These are phyloP conservation scores for Jaltomata sinuosa DNA, from an alignment of 257 asterid genomes.

Conservation along the genomic window DNA sequence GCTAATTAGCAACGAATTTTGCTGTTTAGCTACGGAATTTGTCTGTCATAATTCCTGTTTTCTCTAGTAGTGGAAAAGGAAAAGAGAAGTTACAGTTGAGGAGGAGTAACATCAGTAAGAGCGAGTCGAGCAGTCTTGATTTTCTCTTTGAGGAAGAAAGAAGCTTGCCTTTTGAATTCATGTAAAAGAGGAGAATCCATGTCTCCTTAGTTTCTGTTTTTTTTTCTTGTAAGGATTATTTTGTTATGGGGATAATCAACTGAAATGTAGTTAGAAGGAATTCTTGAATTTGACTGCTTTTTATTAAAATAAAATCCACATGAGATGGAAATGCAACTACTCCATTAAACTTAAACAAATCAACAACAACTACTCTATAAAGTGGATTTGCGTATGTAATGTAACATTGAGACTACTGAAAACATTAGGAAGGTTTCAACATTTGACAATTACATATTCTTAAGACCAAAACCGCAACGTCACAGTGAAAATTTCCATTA, in stretches of 20 bases:
- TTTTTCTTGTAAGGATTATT: not conserved
- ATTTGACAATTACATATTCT: slow-evolving; percentile 1
- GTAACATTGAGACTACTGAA: not conserved
- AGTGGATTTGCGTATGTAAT: slow-evolving; percentile 25
- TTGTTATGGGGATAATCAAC: not conserved
- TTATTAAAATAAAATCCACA: not conserved
- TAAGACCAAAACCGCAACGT: not conserved
- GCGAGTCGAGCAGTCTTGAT: slow-evolving; percentile 78
- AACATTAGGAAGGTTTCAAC: not conserved
- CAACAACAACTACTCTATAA: slow-evolving; percentile 19
- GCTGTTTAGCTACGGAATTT: not conserved
- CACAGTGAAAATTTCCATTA: not conserved
- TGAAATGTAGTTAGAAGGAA: not conserved
- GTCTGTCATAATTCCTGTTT: not conserved
- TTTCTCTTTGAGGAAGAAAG: slow-evolving; percentile 69
- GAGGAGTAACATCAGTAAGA: slow-evolving; percentile 65
- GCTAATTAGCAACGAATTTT: no score
- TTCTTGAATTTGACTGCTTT: not conserved
- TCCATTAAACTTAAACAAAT: slow-evolving; percentile 44
- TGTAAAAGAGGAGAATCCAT: slow-evolving; percentile 36
- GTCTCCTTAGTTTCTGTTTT: not conserved
- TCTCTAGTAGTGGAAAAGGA: not conserved
- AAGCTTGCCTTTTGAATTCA: slow-evolving; percentile 80
- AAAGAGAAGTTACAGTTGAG: slow-evolving; percentile 44
- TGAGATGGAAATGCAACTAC: slow-evolving; percentile 37